Conservation (phyloP, 208 protist species). For the Herpetomonas tarakana region DNA sequence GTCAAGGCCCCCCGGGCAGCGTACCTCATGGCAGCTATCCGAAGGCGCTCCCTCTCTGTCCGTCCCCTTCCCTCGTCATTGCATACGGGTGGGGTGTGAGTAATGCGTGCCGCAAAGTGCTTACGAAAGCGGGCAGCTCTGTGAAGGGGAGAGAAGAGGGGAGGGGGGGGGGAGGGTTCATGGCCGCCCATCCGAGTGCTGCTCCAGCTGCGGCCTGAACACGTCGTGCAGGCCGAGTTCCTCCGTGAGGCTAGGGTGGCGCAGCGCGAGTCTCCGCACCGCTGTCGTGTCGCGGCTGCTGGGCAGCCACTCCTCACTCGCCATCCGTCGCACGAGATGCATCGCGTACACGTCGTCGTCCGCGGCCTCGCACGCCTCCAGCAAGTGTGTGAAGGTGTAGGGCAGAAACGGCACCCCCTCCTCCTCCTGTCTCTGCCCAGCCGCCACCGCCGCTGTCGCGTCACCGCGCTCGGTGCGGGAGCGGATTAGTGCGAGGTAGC, state of each 20-base stretch:
- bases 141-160: too few relatives aligned
- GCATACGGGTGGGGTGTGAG: too few relatives aligned
- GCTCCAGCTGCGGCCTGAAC: background rate
- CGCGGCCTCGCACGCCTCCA: conserved; percentile 44
- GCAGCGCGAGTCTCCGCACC: conserved; percentile 22
- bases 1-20: too few relatives aligned
- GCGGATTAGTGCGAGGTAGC: conserved; percentile 73
- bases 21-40: too few relatives aligned
- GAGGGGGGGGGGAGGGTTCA: too few relatives aligned
- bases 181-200: too few relatives aligned
- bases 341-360: conserved; percentile 50
- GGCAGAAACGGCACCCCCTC: conserved; percentile 65
- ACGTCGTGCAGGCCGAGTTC: background rate
- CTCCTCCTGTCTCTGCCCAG: conserved; percentile 44
- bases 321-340: conserved; percentile 56
- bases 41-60: too few relatives aligned
- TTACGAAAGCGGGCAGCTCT: too few relatives aligned
- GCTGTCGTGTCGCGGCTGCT: conserved; percentile 22
- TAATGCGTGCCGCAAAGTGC: too few relatives aligned
- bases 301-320: conserved; percentile 49
- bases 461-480: conserved; percentile 36
- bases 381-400: conserved; percentile 59
- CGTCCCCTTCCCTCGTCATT: too few relatives aligned
- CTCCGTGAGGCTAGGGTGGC: conserved; percentile 17
- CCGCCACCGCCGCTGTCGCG: conserved; percentile 31